phyloP scores from a whole-genome alignment of 1,139 yeast genomes.

The Magnusiomyces paraingens region DNA sequence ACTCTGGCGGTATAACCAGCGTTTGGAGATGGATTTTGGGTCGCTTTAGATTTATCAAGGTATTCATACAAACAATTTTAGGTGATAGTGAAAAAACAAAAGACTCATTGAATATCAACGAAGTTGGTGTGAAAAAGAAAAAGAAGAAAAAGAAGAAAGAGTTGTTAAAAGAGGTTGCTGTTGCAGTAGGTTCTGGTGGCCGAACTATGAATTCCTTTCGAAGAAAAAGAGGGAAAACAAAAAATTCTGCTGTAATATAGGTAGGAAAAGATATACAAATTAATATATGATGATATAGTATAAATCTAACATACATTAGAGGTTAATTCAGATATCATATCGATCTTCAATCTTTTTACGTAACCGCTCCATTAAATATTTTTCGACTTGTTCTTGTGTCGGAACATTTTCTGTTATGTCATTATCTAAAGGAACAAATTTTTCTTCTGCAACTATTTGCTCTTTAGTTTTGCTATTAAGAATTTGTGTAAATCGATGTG shows the following conservation, averaged over 20 bases:
- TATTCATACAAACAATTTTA: background rate
- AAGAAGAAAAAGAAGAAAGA: background rate
- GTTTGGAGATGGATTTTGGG: slow-evolving; percentile 9
- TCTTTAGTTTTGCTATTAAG: slow-evolving; percentile 16
- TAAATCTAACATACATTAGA: background rate
- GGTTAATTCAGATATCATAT: slow-evolving; percentile 14
- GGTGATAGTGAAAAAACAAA: background rate
- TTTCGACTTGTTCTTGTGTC: slow-evolving; percentile 38
- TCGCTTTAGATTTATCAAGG: slow-evolving; percentile 1
- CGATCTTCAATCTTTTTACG: slow-evolving; percentile 39
- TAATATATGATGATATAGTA: too few relatives aligned
- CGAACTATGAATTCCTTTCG: too few relatives aligned
- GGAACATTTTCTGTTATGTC: slow-evolving; percentile 32
- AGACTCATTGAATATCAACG: background rate
- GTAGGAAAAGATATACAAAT: too few relatives aligned
- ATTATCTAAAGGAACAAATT: slow-evolving; percentile 23
- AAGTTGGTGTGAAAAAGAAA: background rate
- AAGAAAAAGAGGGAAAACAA: too few relatives aligned
- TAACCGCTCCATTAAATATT: slow-evolving; percentile 43
- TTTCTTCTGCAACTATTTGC: slow-evolving; percentile 5
- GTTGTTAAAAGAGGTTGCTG: too few relatives aligned
- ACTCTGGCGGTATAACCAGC: background rate
- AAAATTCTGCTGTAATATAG: too few relatives aligned
- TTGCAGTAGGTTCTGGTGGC: too few relatives aligned
- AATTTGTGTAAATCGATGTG: slow-evolving; percentile 7